Conservation (phyloP, 2,329 filamentous ascomycete genomes). For the Aureobasidium melanogenum region DNA sequence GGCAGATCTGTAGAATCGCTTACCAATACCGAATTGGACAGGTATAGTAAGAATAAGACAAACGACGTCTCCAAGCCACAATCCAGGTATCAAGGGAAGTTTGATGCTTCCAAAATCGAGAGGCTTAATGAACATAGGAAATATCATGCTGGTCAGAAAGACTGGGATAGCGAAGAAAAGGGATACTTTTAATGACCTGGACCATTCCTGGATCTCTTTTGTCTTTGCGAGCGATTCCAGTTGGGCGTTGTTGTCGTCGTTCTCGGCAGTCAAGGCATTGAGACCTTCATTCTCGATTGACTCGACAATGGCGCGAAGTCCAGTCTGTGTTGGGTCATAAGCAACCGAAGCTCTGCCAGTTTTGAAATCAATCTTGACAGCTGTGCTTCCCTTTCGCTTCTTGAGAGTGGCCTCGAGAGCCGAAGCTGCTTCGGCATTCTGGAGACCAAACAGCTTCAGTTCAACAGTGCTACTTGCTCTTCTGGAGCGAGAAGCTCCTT, state of each 20-base stretch:
- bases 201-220: conserved; percentile 91
- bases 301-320: conserved; percentile 75
- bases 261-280: conserved; percentile 83
- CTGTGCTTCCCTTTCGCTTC: conserved; percentile 60
- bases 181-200: conserved; percentile 67
- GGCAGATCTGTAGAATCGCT: conserved; percentile 87
- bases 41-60: conserved; percentile 81
- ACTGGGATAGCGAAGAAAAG: conserved; percentile 79
- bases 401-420: conserved; percentile 61
- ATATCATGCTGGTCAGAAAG: conserved; percentile 83
- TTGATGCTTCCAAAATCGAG: conserved; percentile 68
- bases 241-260: conserved; percentile 93
- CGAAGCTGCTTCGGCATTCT: conserved; percentile 62
- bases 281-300: conserved; percentile 71
- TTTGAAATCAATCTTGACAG: conserved; percentile 64
- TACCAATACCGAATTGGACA: conserved; percentile 92
- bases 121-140: conserved; percentile 72
- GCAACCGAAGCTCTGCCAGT: conserved; percentile 65
- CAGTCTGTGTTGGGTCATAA: conserved; percentile 62
- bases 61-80: conserved; percentile 81
- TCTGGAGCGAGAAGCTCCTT: conserved; percentile 35
- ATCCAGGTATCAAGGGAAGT: conserved; percentile 56
- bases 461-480: conserved; percentile 52
- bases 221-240: conserved; percentile 94
- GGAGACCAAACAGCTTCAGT: conserved; percentile 75